These are phyloP conservation scores for Rickenella mellea DNA, from an alignment of 768 basidiomycete genomes.

Conservation along the genomic window DNA sequence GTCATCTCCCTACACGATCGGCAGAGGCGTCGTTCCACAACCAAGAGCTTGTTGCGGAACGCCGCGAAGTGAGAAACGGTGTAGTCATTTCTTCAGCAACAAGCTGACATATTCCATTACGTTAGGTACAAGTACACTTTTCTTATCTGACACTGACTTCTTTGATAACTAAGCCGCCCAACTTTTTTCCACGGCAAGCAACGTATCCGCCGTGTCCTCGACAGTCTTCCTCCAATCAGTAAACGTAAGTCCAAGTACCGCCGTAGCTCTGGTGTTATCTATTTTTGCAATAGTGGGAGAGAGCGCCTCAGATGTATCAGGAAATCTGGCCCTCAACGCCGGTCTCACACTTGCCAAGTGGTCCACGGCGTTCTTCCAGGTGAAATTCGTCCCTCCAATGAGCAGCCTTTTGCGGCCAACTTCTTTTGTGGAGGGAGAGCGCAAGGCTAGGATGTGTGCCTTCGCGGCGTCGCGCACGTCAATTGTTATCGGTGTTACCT, in stretches of 20 bases:
- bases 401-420: slow-evolving; percentile 7
- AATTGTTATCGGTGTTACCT: slow-evolving; percentile 2
- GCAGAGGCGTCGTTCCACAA: too few relatives aligned
- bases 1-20: too few relatives aligned
- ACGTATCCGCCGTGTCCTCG: neutral
- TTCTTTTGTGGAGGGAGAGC: neutral
- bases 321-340: neutral
- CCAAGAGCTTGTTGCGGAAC: too few relatives aligned
- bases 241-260: neutral
- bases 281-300: too few relatives aligned
- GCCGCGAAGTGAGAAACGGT: too few relatives aligned
- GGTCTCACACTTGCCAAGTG: neutral
- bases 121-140: too few relatives aligned
- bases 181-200: neutral
- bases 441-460: slow-evolving; percentile 17
- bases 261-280: neutral
- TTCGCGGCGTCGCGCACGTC: slow-evolving; percentile 27
- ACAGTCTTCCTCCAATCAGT: neutral
- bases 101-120: too few relatives aligned
- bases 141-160: too few relatives aligned
- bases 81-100: too few relatives aligned
- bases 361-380: neutral
- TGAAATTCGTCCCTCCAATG: slow-evolving; percentile 1
- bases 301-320: too few relatives aligned
- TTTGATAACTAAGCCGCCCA: slow-evolving; percentile 3